Percentiles rank a stretch among this genome's conserved stretches.
Evolutionary conservation across 495 filamentous ascomycete species (phyloP).

Genomic region (Viridothelium virens): DNA sequence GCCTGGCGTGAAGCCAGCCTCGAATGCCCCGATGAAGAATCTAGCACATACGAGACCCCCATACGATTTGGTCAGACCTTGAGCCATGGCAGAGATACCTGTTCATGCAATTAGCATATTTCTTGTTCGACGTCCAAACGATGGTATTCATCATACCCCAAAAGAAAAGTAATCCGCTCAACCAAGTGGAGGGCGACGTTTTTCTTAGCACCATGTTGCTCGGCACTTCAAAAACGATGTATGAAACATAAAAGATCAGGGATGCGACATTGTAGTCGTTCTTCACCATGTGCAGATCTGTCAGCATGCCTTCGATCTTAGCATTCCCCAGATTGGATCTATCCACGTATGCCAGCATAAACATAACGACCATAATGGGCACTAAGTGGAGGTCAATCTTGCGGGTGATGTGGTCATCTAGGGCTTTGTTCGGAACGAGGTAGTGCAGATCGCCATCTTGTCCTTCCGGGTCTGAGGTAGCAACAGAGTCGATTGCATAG

Average conservation of each 20-base stretch:
- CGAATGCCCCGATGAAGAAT: constrained; percentile 52
- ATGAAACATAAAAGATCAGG: constrained; percentile 59
- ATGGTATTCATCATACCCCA: constrained; percentile 40
- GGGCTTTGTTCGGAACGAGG: neutral
- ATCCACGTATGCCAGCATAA: constrained; percentile 36
- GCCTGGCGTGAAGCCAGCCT: constrained; percentile 47
- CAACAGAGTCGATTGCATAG: neutral
- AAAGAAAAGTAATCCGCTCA: constrained; percentile 46
- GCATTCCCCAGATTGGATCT: constrained; percentile 47
- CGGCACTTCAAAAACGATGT: constrained; percentile 58
- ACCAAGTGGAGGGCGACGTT: constrained; percentile 51
- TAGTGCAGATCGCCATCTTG: constrained; percentile 1
- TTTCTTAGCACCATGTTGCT: constrained; percentile 60
- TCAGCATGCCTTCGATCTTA: constrained; percentile 50
- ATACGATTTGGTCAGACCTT: constrained; percentile 49
- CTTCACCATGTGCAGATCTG: constrained; percentile 50
- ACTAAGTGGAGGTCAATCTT: constrained; percentile 26
- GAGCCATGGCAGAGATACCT: constrained; percentile 45
- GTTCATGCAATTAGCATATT: constrained; percentile 18
- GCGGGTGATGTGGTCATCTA: constrained; percentile 22
- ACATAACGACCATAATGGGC: constrained; percentile 39
- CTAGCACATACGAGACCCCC: constrained; percentile 51
- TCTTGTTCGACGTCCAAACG: neutral
- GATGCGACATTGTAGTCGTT: constrained; percentile 55
- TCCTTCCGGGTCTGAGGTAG: neutral